phyloP scores from a whole-genome alignment of 1,139 yeast genomes.

The Taphrina pruni region DNA sequence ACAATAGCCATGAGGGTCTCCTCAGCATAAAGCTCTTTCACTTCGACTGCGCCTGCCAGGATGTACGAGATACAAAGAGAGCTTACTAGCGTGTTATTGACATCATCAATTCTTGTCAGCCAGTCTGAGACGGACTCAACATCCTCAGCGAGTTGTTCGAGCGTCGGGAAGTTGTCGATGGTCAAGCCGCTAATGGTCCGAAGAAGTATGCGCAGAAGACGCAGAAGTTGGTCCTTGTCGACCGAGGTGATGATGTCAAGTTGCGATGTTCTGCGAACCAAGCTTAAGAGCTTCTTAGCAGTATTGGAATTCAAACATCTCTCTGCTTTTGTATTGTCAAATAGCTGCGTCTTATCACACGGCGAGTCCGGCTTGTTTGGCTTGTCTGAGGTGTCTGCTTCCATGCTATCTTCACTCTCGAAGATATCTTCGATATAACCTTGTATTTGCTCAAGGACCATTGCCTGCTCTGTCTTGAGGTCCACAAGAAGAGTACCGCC shows the following conservation, averaged over 20 bases:
- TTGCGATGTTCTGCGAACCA: conserved; percentile 21
- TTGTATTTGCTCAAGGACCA: conserved; percentile 31
- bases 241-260: neutral
- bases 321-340: conserved; percentile 4
- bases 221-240: conserved; percentile 10
- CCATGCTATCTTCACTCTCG: conserved; percentile 47
- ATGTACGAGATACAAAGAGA: conserved; percentile 21
- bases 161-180: neutral
- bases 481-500: conserved; percentile 10
- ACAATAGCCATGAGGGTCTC: conserved; percentile 56
- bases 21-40: conserved; percentile 54
- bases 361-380: conserved; percentile 56
- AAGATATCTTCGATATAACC: conserved; percentile 46
- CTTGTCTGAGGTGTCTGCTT: conserved; percentile 48
- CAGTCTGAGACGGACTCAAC: neutral
- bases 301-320: conserved; percentile 9
- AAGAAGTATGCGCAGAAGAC: conserved; percentile 24
- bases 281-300: conserved; percentile 2
- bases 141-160: neutral
- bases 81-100: conserved; percentile 19
- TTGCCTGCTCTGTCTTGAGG: conserved; percentile 32
- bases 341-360: conserved; percentile 37
- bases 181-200: conserved; percentile 1
- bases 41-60: neutral
- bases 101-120: conserved; percentile 16